Percentiles rank a stretch among this genome's conserved stretches.
phyloP scores from a whole-genome alignment of 495 filamentous ascomycete genomes.

The Hypoxylon perforatum region DNA sequence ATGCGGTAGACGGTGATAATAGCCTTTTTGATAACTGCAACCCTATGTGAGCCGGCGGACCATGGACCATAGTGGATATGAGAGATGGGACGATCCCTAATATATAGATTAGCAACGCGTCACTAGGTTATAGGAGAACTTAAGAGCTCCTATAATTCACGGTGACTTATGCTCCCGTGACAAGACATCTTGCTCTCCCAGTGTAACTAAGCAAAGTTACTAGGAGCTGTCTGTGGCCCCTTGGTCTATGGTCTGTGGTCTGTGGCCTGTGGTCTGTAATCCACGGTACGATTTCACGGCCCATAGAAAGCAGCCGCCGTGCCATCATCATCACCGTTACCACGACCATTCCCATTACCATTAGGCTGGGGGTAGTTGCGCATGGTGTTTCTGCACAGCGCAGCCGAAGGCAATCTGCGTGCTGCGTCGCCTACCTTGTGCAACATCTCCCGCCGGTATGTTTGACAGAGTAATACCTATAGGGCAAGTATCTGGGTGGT shows the following conservation, averaged over 20 bases:
- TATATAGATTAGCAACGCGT: constrained; percentile 42
- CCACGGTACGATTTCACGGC: too few relatives aligned
- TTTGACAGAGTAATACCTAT: constrained; percentile 40
- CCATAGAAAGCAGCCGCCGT: too few relatives aligned
- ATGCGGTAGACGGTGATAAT: constrained; percentile 34
- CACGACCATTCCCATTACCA: constrained; percentile 34
- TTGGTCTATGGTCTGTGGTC: not conserved
- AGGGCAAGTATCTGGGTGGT: constrained; percentile 42
- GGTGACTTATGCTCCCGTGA: constrained; percentile 35
- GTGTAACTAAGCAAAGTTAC: constrained; percentile 26
- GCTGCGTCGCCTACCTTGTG: constrained; percentile 17
- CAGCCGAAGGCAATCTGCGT: constrained; percentile 24
- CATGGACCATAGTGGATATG: constrained; percentile 36
- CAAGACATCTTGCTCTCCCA: constrained; percentile 20
- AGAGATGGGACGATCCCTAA: constrained; percentile 42
- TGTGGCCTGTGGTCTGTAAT: too few relatives aligned
- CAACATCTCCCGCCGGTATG: constrained; percentile 25
- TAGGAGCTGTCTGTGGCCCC: not conserved
- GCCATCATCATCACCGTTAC: too few relatives aligned
- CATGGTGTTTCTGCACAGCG: constrained; percentile 34
- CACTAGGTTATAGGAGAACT: constrained; percentile 42
- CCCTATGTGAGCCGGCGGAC: constrained; percentile 39
- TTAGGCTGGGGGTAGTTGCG: constrained; percentile 30
- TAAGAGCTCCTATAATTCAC: constrained; percentile 29
- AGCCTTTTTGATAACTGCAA: constrained; percentile 43